Base-by-base conservation (phyloP, 306 rosid species). In the Elaeagnus macrophylla region DNA sequence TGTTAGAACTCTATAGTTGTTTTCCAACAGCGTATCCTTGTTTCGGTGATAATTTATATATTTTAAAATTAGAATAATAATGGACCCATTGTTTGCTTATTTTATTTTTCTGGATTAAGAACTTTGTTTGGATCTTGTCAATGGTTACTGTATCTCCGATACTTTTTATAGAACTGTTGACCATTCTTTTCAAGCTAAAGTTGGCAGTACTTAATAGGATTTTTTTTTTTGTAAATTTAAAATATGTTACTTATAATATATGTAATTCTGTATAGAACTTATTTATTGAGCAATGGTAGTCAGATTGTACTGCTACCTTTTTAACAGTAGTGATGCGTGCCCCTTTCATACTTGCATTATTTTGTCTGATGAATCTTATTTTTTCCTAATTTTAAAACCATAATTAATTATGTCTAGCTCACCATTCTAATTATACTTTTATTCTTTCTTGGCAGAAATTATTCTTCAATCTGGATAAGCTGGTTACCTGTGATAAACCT, bases 401-500 rank as follows among this genome's bases (percentile, higher is more conserved):
- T 47, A 17, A 41, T 32, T 39, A 49, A 16, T 17, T 20, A 56
- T 48, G n/a, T 53, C 14, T 49, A 9, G 10, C 3, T 8, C 35
- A 7, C 19, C 42, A 25, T 5, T 48, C 35, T n/a, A 3, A 14
- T 12, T 14, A 3, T 25, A 17, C 20, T 12, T 46, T 36, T 12
- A 12, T 74, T 51, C 15, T 11, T 51, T 71, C 49, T 60, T 41
- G 61, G 78, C 95, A 91, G 99, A 82, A 82, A 66, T 38, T 91
- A 63, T 84, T 91, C 79, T 66, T 67, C 66, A 79, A 75, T 84
- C 57, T 91, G 79, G 97, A 86, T 78, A 86, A 68, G 69, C 48
- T 82, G 75, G 78, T 78, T 70, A 65, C 78, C 38, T 82, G 91
- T 59, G 93, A 69, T 65, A 76, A 79, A 57, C 96, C 96, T 60